Evolutionary conservation across 1,284 basidiomycete genomes (phyloP).

Genomic region (Sutorius eximius): DNA sequence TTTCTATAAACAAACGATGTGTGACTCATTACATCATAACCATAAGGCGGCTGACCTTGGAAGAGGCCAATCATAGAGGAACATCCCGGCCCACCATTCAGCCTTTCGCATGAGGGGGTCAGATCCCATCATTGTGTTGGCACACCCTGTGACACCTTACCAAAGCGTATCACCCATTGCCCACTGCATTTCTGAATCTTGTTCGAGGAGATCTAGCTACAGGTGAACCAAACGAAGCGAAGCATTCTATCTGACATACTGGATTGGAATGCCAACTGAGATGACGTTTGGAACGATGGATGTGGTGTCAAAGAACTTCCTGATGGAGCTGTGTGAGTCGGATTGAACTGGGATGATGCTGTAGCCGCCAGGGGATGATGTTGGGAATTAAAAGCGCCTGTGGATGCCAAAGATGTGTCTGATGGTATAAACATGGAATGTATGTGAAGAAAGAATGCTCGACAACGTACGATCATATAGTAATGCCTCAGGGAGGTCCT

Average conservation of each 20-base stretch:
- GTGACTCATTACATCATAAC: background rate
- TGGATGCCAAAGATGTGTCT: slow-evolving; percentile 20
- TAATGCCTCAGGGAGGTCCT: slow-evolving; percentile 31
- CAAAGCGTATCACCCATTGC: slow-evolving; percentile 61
- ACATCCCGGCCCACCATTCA: slow-evolving; percentile 43
- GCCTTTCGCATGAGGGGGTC: slow-evolving; percentile 20
- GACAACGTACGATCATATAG: slow-evolving; percentile 36
- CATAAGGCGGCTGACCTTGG: slow-evolving; percentile 30
- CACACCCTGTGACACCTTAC: slow-evolving; percentile 35
- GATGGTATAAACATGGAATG: slow-evolving; percentile 3
- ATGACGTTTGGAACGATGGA: slow-evolving; percentile 59
- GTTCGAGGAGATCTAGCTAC: slow-evolving; percentile 61
- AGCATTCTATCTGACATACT: slow-evolving; percentile 45
- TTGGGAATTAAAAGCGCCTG: slow-evolving; percentile 5
- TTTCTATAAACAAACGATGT: slow-evolving; percentile 16
- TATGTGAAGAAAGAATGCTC: background rate
- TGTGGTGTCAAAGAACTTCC: slow-evolving; percentile 55
- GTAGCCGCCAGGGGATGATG: slow-evolving; percentile 9
- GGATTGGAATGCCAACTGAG: slow-evolving; percentile 52
- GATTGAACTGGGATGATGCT: slow-evolving; percentile 10
- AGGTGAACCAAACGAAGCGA: slow-evolving; percentile 15
- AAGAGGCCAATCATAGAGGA: slow-evolving; percentile 48
- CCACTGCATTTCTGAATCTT: slow-evolving; percentile 72
- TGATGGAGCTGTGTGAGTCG: slow-evolving; percentile 7
- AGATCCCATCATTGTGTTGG: slow-evolving; percentile 22